Evolutionary conservation across 2,329 filamentous ascomycete species (phyloP), one percentile per base, ranked within the genome.

Genomic region (Ascochyta viciae-villosae): DNA sequence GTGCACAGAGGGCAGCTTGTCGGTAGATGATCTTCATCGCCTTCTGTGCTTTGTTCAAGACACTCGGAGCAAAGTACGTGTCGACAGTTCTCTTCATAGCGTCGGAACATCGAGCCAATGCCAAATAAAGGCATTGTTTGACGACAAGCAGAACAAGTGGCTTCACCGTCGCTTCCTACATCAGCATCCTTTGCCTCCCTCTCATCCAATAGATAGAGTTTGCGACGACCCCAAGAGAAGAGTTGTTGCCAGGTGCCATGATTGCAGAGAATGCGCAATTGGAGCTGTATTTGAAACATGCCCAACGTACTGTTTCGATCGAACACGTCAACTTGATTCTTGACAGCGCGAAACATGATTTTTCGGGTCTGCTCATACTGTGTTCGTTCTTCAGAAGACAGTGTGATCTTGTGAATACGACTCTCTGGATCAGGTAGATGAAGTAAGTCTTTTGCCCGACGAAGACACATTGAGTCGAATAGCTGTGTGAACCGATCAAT

Each of bases 241-340:
- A 63, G 69, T 33, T 79, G 74, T 56, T 82, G 80, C 59, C 73
- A 80, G 0, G 81, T 83, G 0, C 81, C 81, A 56, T 82, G 81
- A 50, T 83, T 83, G 63, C 81, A 82, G 1, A 83, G 57, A 6
- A 82, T 77, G 0, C 81, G 75, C 12, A 83, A 63, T 54, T 82
- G 79, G 0, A 83, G 65, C 10, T 79, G 73, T 0, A 76, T 66
- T 42, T 83, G 80, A 51, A 83, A 82, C 26, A 81, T 71, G 0
- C 78, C 76, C 13, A 82, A 78, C 13, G 73, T 76, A 49, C 69
- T 72, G 34, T 68, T 73, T 16, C 70, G 67, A 29, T 78, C 72
- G 40, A 66, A 62, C 3, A 74, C 66, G 0, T 71, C 72, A 6
- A 74, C 72, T n/a, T 74, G 71, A 26, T 81, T 74, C 7, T 66